Evolutionary conservation across 768 basidiomycete genomes (phyloP), one percentile per base, ranked within the genome.

Genomic region (Termitomyces sp.): DNA sequence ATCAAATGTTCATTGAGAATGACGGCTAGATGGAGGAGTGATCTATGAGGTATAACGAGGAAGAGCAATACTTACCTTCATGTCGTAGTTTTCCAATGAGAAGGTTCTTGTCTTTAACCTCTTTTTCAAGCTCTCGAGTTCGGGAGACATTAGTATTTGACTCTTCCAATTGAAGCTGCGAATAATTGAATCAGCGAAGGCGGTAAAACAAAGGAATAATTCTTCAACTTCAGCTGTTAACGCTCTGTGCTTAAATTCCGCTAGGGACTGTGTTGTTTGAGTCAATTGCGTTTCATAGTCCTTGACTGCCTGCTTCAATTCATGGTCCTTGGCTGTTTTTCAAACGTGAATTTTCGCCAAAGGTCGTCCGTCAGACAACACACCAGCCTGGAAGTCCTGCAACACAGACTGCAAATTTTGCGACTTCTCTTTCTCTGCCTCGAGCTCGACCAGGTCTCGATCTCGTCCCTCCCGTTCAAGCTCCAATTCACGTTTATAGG

Each of bases 1-100:
- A 94, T 97, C 12, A 99, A 79, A 66, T 99, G 97, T 68, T 98
- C 97, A 63, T 98, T 98, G 69, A 95, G 86, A 58, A 98, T 96
- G 14, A 99, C 94, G 52, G 90, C 96, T 96, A 62, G 13, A 61
- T 22, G 40, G 9, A 35, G n/a, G 26, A 54, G 45, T 35, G 63
- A 56, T 30, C 47, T 54, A n/a, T 59, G 45, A 47, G 24, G 16
- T 33, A 22, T 22, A 22, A 24, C 22, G 28, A 33, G 46, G 53
- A 33, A 26, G 12, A 24, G 20, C 3, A 7, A 18, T 63, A 44
- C 35, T 61, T 2, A 94, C 95, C 85, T 81, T 99, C 96, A 65
- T 98, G 96, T 48, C 95, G 83, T 57, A 98, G 78, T 70, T 98
- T 98, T 48, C 88, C 90, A n/a, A 97, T 91, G 13, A 97, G 79